Percentiles rank a stretch among this genome's conserved stretches.
Evolutionary conservation across 2,329 filamentous ascomycete species (phyloP).

Genomic region (Alternaria atra): DNA sequence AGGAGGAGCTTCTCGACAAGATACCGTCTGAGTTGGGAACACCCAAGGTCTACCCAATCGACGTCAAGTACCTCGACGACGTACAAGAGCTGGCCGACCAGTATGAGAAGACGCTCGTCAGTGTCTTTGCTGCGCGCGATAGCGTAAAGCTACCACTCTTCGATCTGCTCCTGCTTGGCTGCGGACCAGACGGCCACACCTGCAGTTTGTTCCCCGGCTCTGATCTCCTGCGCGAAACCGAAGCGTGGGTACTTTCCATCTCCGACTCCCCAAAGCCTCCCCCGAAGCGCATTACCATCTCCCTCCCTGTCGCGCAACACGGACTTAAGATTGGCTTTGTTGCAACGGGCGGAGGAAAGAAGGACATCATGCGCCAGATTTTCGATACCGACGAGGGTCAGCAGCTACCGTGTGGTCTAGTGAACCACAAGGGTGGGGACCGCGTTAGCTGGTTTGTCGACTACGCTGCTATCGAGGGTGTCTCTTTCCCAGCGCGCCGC

Average conservation of each 20-base stretch:
- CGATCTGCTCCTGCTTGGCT: slow-evolving; percentile 91
- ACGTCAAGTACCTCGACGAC: slow-evolving; percentile 74
- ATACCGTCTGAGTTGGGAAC: slow-evolving; percentile 73
- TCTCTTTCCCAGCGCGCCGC: slow-evolving; percentile 77
- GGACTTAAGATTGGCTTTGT: slow-evolving; percentile 89
- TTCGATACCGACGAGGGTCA: slow-evolving; percentile 79
- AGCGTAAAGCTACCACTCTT: slow-evolving; percentile 95
- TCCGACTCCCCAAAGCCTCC: slow-evolving; percentile 96
- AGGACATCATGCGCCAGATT: slow-evolving; percentile 89
- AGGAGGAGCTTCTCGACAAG: slow-evolving; percentile 87
- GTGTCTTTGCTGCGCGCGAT: slow-evolving; percentile 87
- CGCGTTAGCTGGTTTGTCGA: slow-evolving; percentile 97
- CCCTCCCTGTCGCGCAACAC: slow-evolving; percentile 88
- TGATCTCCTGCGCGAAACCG: slow-evolving; percentile 81
- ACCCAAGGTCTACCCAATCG: slow-evolving; percentile 82
- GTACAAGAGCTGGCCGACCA: slow-evolving; percentile 90
- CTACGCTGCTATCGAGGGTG: slow-evolving; percentile 82
- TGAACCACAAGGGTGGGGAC: slow-evolving; percentile 85
- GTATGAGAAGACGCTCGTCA: slow-evolving; percentile 89
- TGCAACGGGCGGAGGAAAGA: slow-evolving; percentile 88
- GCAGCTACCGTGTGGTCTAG: slow-evolving; percentile 82
- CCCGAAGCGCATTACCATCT: slow-evolving; percentile 87
- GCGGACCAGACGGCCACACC: slow-evolving; percentile 95
- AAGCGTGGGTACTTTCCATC: slow-evolving; percentile 92
- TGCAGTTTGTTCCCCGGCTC: slow-evolving; percentile 96